These are phyloP conservation scores for Lavandula angustifolia DNA, from an alignment of 257 asterid genomes.

Conservation along the genomic window DNA sequence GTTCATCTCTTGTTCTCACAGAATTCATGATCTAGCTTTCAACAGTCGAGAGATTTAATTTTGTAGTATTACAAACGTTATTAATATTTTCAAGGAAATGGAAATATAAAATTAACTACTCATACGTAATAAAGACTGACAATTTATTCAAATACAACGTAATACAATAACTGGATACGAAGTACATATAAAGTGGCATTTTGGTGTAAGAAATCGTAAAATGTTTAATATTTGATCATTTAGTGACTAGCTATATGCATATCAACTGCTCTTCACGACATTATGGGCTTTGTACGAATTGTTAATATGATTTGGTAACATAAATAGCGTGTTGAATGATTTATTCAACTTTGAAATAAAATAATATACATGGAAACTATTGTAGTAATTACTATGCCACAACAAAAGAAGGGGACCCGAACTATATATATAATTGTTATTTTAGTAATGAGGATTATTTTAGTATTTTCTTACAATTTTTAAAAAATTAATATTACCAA, in stretches of 20 bases:
- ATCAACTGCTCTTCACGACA: not conserved
- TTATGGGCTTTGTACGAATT: slow-evolving; percentile 2
- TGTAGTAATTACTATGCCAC: not conserved
- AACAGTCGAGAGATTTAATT: not conserved
- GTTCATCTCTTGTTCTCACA: too few species aligned
- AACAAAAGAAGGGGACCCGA: too few species aligned
- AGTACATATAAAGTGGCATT: not conserved
- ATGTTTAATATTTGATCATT: slow-evolving; percentile 10
- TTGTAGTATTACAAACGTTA: not conserved
- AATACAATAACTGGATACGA: not conserved
- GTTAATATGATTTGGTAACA: not conserved
- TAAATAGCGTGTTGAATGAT: not conserved
- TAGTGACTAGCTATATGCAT: not conserved
- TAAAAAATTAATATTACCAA: too few species aligned
- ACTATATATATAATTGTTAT: too few species aligned
- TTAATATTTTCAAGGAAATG: not conserved
- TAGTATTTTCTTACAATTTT: too few species aligned
- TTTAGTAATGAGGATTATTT: too few species aligned
- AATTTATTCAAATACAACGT: not conserved
- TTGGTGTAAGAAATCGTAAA: slow-evolving; percentile 19
- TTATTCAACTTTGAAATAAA: not conserved
- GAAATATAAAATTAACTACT: slow-evolving; percentile 10
- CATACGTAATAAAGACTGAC: slow-evolving; percentile 3
- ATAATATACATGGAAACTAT: not conserved
- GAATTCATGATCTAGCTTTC: too few species aligned